Base-by-base conservation (phyloP, 2,329 filamentous ascomycete genomes). In the Fusarium sp. region DNA sequence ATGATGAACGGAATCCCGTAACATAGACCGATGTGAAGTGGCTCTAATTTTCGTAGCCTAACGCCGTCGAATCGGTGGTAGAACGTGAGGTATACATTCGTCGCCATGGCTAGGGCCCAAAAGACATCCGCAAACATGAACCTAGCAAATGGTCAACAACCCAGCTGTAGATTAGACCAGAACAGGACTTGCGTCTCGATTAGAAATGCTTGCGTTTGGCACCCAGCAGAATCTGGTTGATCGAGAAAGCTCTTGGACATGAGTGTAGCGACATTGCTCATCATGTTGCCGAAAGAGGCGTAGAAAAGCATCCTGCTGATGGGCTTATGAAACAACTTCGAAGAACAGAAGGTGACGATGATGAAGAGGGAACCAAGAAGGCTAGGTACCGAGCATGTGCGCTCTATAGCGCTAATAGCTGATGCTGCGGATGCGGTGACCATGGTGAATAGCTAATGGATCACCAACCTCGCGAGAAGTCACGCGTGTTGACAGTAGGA, bases 61-160 rank as follows among this genome's bases (percentile, higher is more conserved):
- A 3, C 16, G 7, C 29, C 41, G n/a, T 65, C 63, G 15, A 65
- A 65, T 48, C 60, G 60, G 25, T 35, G 33, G 7, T 65, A 65
- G 41, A 65, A 65, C 6, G 63, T 65, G 10, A 65, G 63, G 23
- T 65, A 65, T 6, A 65, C 63, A 10, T 65, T 65, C 3, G 63
- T 5, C 1, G 48, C 63, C 63, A 65, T 65, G n/a, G 63, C 60
- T 1, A 65, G 15, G 9, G 63, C 63, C 63, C 60, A 65, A 57
- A 65, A 65, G 11, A 65, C 63, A 48, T 65, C 63, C 0, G 60
- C 63, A 64, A 65, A 65, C 63, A 65, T 65, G 10, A 65, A 65
- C 5, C 63, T 65, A 23, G 9, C 4, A 18, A 12, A 18, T 18
- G 4, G 12, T 65, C 3, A 65, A 60, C 5, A 31, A 41, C 21